These are phyloP conservation scores for Takakia lepidozioides DNA, from an alignment of 225 moss, liverwort and hornwort species.

Conservation along the genomic window DNA sequence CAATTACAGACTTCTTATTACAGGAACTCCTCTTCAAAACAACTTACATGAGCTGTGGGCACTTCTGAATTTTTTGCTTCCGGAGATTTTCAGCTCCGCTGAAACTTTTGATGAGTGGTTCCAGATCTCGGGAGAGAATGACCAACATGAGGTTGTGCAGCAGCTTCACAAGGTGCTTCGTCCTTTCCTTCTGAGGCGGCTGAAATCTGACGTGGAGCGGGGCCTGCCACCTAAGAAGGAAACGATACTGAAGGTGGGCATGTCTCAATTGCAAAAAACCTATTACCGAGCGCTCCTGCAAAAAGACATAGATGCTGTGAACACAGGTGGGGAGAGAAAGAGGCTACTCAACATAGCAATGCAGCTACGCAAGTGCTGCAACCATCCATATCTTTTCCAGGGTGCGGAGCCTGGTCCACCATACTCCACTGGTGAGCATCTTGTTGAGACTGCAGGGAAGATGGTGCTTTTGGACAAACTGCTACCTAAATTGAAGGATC, in stretches of 20 bases:
- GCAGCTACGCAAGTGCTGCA: slow-evolving; percentile 98
- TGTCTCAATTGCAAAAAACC: slow-evolving; percentile 94
- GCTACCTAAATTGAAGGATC: slow-evolving; percentile 88
- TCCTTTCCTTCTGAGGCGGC: slow-evolving; percentile 86
- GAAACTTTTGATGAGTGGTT: slow-evolving; percentile 99
- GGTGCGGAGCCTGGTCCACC: slow-evolving; percentile 98
- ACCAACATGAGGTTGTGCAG: slow-evolving; percentile 97
- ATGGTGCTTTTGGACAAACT: slow-evolving; percentile 98
- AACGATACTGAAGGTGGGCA: slow-evolving; percentile 94
- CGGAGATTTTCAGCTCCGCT: slow-evolving; percentile 93
- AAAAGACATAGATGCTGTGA: slow-evolving; percentile 98
- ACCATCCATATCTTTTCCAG: slow-evolving; percentile 97
- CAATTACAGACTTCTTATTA: slow-evolving; percentile 86
- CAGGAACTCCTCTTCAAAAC: slow-evolving; percentile 98
- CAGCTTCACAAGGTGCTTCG: slow-evolving; percentile 94
- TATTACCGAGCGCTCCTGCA: slow-evolving; percentile 94
- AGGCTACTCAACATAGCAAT: slow-evolving; percentile 98
- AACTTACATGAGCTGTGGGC: slow-evolving; percentile 99
- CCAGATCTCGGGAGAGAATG: slow-evolving; percentile 96
- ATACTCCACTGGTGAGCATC: slow-evolving; percentile 86
- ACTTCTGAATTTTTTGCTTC: slow-evolving; percentile 83
- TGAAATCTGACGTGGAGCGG: slow-evolving; percentile 97
- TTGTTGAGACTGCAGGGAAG: slow-evolving; percentile 91
- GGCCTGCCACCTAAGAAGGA: slow-evolving; percentile 97
- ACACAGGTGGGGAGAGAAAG: slow-evolving; percentile 93